Evolutionary conservation across 108 stramenopile genomes (phyloP).

Genomic region (Discostella pseudostelligera): DNA sequence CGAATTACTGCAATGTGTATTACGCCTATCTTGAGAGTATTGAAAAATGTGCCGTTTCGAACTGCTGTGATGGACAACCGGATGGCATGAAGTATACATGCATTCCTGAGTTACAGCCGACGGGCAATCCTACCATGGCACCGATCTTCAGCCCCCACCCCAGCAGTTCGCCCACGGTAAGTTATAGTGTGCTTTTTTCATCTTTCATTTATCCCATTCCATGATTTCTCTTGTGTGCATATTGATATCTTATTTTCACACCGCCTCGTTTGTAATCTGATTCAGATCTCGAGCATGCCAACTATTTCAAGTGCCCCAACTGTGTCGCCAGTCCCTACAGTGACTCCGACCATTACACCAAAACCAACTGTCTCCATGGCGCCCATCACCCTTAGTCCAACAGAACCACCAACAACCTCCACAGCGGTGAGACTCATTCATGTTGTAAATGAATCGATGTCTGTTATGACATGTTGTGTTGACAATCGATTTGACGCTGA

Average conservation of each 20-base stretch:
- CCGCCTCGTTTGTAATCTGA: too few species aligned
- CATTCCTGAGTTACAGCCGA: slow-evolving; percentile 36
- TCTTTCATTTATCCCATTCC: neutral
- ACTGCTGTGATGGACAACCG: slow-evolving; percentile 24
- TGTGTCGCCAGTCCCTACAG: neutral
- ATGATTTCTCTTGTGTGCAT: neutral
- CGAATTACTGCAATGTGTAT: slow-evolving; percentile 28
- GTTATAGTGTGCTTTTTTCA: neutral
- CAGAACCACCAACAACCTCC: neutral
- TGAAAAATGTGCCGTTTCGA: slow-evolving; percentile 26
- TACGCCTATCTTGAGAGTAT: slow-evolving; percentile 29
- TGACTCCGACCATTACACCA: slow-evolving; percentile 1
- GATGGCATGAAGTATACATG: slow-evolving; percentile 18
- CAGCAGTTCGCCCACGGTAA: slow-evolving; percentile 19
- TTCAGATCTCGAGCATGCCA: neutral
- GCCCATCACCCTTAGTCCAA: slow-evolving; percentile 10
- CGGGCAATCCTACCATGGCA: slow-evolving; percentile 11
- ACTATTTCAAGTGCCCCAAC: slow-evolving; percentile 1
- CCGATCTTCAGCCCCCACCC: slow-evolving; percentile 13
- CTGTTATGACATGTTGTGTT: too few species aligned
- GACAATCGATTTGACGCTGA: too few species aligned
- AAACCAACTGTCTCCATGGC: slow-evolving; percentile 12
- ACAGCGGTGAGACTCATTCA: neutral
- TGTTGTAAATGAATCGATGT: too few species aligned
- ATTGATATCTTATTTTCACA: too few species aligned